Conservation (phyloP, 2,329 filamentous ascomycete species). For the Fusarium nelsonii region DNA sequence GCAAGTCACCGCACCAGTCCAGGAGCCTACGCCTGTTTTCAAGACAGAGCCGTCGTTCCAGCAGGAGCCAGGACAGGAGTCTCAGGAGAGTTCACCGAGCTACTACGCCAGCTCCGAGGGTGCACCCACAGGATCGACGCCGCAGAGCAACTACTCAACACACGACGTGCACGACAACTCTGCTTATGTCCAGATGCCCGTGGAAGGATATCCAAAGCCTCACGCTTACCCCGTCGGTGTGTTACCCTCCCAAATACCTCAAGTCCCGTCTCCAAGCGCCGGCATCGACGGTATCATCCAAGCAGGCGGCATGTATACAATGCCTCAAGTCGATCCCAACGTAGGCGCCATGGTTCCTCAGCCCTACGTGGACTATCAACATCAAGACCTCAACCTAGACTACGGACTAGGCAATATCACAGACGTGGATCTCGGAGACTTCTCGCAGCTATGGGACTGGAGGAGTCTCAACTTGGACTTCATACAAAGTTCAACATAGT, state of each 20-base stretch:
- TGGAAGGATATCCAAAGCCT: constrained; percentile 7
- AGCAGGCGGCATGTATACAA: constrained; percentile 11
- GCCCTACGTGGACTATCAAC: constrained; percentile 25
- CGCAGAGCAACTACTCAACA: constrained; percentile 29
- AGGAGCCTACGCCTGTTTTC: not conserved
- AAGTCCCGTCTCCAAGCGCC: constrained; percentile 32
- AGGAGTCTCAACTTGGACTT: constrained; percentile 43
- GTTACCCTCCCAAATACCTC: not conserved
- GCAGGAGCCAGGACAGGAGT: constrained; percentile 3
- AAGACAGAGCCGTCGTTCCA: constrained; percentile 19
- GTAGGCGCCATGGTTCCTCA: constrained; percentile 20
- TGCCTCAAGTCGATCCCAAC: constrained; percentile 19
- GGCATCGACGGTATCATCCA: constrained; percentile 35
- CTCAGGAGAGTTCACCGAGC: constrained; percentile 36
- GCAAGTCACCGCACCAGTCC: not conserved
- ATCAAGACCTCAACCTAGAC: constrained; percentile 25
- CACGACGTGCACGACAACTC: constrained; percentile 22
- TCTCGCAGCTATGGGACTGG: constrained; percentile 44
- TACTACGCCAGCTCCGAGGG: constrained; percentile 27
- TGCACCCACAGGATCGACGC: constrained; percentile 25
- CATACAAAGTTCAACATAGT: constrained; percentile 37
- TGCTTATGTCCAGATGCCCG: not conserved
- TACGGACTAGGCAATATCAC: constrained; percentile 38
- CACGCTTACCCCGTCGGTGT: not conserved
- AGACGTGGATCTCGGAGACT: constrained; percentile 41